These are phyloP conservation scores for Echria macrotheca DNA, from an alignment of 495 filamentous ascomycete genomes.

Conservation along the genomic window DNA sequence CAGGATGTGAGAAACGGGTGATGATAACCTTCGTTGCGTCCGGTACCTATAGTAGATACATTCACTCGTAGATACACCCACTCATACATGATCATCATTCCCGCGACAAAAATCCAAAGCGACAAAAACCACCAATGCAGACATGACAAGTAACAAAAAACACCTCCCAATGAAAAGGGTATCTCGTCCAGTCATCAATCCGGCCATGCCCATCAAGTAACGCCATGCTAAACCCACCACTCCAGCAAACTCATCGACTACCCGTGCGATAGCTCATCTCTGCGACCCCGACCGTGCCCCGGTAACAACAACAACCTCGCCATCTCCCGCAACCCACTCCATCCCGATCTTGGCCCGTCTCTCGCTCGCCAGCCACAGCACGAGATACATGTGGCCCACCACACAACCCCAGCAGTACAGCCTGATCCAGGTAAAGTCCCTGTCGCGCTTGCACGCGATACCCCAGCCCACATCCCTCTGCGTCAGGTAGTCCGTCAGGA, in stretches of 20 bases:
- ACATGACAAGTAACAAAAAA: not conserved
- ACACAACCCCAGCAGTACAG: slow-evolving; percentile 65
- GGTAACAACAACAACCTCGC: slow-evolving; percentile 44
- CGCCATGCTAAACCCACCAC: too few species aligned
- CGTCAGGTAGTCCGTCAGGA: slow-evolving; percentile 52
- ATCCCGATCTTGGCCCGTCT: slow-evolving; percentile 49
- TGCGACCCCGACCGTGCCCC: slow-evolving; percentile 13
- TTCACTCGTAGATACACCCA: too few species aligned
- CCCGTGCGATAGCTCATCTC: not conserved
- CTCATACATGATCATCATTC: too few species aligned
- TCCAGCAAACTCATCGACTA: too few species aligned
- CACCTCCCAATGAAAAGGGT: not conserved
- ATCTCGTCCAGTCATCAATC: too few species aligned
- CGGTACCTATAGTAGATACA: too few species aligned
- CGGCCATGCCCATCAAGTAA: too few species aligned
- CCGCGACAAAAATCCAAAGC: too few species aligned
- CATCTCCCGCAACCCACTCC: slow-evolving; percentile 54
- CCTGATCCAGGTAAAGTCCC: slow-evolving; percentile 36
- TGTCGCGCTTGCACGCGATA: slow-evolving; percentile 41
- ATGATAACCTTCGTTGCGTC: too few species aligned
- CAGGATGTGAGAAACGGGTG: too few species aligned
- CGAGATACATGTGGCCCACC: slow-evolving; percentile 56
- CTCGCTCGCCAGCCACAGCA: slow-evolving; percentile 60
- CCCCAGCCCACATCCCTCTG: slow-evolving; percentile 64
- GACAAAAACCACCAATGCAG: not conserved